A percentile compares a stretch with the other conserved stretches of the same genome.
Evolutionary conservation across 2,329 filamentous ascomycete genomes (phyloP).

Genomic region (Ceratocystis eucalypticola): DNA sequence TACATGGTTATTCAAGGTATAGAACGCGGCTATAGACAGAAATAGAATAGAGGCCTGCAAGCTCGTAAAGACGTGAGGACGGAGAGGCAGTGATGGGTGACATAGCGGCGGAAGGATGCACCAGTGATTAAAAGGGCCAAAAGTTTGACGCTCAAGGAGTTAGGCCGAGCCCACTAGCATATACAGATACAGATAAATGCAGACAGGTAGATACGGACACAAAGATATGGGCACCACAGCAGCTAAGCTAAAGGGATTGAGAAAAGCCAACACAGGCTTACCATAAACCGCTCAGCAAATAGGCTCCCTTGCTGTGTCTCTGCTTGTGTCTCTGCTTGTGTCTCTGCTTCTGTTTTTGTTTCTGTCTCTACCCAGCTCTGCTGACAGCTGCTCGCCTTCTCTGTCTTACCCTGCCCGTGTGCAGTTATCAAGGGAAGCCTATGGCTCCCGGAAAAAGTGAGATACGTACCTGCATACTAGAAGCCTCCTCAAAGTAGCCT

Average conservation of each 20-base stretch:
- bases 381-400: neutral
- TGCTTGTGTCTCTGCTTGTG: neutral
- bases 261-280: neutral
- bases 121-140: neutral
- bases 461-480: neutral
- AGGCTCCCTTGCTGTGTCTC: no score
- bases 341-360: neutral
- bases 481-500: neutral
- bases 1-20: no score
- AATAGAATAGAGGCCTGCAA: neutral
- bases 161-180: neutral
- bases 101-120: neutral
- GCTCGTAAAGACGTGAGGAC: neutral
- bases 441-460: neutral
- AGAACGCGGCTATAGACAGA: neutral
- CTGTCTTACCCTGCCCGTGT: neutral
- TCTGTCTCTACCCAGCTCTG: neutral
- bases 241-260: neutral
- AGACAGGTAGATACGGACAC: no score
- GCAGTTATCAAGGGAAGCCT: neutral
- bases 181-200: no score
- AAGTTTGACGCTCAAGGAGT: neutral
- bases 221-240: neutral
- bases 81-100: neutral
- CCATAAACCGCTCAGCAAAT: neutral